Percentiles rank a stretch among this genome's conserved stretches.
Conservation (phyloP, 116 monocot species). For the Thalassia testudinum region DNA sequence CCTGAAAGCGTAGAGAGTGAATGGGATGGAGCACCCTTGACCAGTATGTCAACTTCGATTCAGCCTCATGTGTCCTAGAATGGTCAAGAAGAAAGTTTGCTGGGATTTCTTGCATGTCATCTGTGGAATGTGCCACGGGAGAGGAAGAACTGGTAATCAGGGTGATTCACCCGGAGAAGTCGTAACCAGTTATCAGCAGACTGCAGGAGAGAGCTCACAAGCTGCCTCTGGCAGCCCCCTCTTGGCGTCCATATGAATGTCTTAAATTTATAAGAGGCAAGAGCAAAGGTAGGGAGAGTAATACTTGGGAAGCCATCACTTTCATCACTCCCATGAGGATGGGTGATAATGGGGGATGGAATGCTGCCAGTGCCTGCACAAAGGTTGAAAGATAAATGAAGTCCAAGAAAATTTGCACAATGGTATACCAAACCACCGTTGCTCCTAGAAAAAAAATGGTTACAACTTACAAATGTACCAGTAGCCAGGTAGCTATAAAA, state of each 20-base stretch:
- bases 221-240: slow-evolving; percentile 19
- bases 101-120: too few species aligned
- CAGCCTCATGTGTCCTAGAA: too few species aligned
- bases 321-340: slow-evolving; percentile 11
- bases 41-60: too few species aligned
- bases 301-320: slow-evolving; percentile 30
- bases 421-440: too few species aligned
- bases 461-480: too few species aligned
- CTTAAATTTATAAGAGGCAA: slow-evolving; percentile 57
- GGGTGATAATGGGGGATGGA: slow-evolving; percentile 11
- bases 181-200: slow-evolving; percentile 47
- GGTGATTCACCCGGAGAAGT: slow-evolving; percentile 22
- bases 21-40: too few species aligned
- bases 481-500: too few species aligned
- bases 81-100: too few species aligned
- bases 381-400: too few species aligned
- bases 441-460: too few species aligned
- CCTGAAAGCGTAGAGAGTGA: too few species aligned
- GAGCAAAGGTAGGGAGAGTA: slow-evolving; percentile 46
- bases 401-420: too few species aligned
- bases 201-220: slow-evolving; percentile 30
- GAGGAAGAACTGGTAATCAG: slow-evolving; percentile 13
- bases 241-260: slow-evolving; percentile 38
- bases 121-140: slow-evolving; percentile 3
- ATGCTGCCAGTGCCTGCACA: neutral